Base-by-base conservation (phyloP, 768 basidiomycete genomes). In the Grammothele lineata region DNA sequence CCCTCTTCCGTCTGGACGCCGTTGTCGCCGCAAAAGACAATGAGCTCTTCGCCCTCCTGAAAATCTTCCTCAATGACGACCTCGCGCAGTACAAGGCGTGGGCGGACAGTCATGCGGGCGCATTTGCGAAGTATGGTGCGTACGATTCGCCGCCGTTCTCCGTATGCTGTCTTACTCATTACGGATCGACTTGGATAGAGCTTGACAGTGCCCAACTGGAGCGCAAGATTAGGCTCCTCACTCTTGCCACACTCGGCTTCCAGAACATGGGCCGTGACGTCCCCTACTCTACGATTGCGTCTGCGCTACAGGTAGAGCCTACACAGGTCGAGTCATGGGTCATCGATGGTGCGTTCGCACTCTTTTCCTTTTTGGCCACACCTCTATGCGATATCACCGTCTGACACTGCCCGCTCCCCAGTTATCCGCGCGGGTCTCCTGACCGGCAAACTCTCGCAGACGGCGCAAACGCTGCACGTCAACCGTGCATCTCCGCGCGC, bases 361-460 rank as follows among this genome's bases (percentile, higher is more conserved):
- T n/a, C n/a, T n/a, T n/a, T n/a, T n/a, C 24, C 37, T 45, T 43
- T 7, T 17, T 42, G 37, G 41, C 25, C 36, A 14, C 49, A 37
- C 35, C 18, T 9, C 6, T 39, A 3, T 11, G n/a, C 33, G 15
- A 2, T 18, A 24, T 23, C n/a, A 24, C 12, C 1, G 7, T 27
- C 26, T 37, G 30, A 23, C 25, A 40, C 19, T 17, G 9, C 17
- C 18, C 12, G 15, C 25, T n/a, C 42, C 38, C 12, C 55, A 92
- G 91, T 85, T 46, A 91, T 93, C 56, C 87, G 91, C 44, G 77
- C 81, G 2, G 83, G 85, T 22, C 77, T 93, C 37, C 63, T 92
- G 25, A 79, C 81, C 41, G 92, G 86, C 30, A 92, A 89, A 63
- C 82, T 94, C 40, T 87, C 88, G 1, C 92, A 94, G 62, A 80